Evolutionary conservation across 2,329 filamentous ascomycete species (phyloP), one percentile per base, ranked within the genome.

Genomic region (Chaetomiaceae sp.): DNA sequence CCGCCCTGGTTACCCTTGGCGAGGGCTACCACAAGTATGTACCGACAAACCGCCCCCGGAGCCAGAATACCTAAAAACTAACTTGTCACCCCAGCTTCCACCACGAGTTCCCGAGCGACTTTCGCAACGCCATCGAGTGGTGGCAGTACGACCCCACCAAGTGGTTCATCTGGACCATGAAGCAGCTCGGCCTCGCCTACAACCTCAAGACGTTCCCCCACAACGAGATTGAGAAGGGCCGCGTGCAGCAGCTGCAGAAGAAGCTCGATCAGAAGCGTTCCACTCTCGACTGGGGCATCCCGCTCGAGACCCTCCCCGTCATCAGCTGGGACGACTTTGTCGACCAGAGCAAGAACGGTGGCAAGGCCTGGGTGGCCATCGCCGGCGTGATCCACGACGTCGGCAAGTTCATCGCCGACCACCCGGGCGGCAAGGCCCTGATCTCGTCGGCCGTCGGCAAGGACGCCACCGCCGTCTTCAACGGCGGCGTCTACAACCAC

Each of bases 201-300:
- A 85, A 93, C 67, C 77, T 95, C 48, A 94, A 94, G 79, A 80
- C 90, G 69, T 95, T 95, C 81, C 86, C 86, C 59, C 72, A 80
- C 69, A 95, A 95, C 68, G 88, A 94, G 67, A 94, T 95, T 55
- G 88, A 94, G 69, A 93, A 93, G 78, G 88, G 88, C 56, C 85
- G 87, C 62, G 76, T 93, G 26, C 88, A 94, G 73, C 88, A 93
- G 71, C 70, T 83, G 54, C 88, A 93, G 76, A 93, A 93, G 85
- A 93, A 93, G 78, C 81, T 94, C 50, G 88, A 93, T 68, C 85
- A 89, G 72, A 86, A 87, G 78, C 86, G 88, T 61, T 68, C 84
- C 56, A 80, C 73, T 52, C 83, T 94, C 50, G 86, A 94, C 72
- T 94, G 88, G 88, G 88, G 88, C 65, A 79, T 83, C 56, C 87